Evolutionary conservation across 164 flowering plant genomes (phyloP).

Genomic region (Annona squamosa): DNA sequence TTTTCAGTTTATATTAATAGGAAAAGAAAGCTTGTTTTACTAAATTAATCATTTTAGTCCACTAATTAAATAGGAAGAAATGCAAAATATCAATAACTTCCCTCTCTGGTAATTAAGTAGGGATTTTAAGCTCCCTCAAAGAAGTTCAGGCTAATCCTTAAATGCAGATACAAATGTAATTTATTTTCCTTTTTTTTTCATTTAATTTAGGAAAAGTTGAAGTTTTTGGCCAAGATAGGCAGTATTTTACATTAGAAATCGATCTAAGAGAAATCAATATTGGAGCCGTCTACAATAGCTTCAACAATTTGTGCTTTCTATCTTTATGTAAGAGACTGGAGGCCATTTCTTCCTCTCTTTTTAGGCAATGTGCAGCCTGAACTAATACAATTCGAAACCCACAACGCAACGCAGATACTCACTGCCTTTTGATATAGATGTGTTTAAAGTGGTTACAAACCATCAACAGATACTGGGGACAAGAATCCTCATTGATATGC

Average conservation of each 20-base stretch:
- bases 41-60: background rate
- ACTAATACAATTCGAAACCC: background rate
- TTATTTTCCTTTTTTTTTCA: background rate
- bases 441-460: slow-evolving; percentile 7
- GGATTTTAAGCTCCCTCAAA: background rate
- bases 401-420: background rate
- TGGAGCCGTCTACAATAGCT: background rate
- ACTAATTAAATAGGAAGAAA: background rate
- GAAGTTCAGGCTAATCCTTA: no score
- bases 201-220: no score
- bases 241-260: background rate
- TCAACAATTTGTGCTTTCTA: slow-evolving; percentile 21
- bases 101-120: no score
- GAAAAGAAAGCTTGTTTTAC: no score
- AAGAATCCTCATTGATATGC: slow-evolving; percentile 32
- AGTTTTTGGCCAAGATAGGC: background rate
- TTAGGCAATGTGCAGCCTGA: slow-evolving; percentile 48
- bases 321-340: slow-evolving; percentile 39
- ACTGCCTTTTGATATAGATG: background rate
- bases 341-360: slow-evolving; percentile 42
- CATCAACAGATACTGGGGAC: slow-evolving; percentile 37
- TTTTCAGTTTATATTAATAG: background rate
- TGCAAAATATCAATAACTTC: no score
- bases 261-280: background rate
- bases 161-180: background rate